Percentiles rank a stretch among this genome's conserved stretches.
Conservation (phyloP, 2,329 filamentous ascomycete species). For the Claviceps sp. region DNA sequence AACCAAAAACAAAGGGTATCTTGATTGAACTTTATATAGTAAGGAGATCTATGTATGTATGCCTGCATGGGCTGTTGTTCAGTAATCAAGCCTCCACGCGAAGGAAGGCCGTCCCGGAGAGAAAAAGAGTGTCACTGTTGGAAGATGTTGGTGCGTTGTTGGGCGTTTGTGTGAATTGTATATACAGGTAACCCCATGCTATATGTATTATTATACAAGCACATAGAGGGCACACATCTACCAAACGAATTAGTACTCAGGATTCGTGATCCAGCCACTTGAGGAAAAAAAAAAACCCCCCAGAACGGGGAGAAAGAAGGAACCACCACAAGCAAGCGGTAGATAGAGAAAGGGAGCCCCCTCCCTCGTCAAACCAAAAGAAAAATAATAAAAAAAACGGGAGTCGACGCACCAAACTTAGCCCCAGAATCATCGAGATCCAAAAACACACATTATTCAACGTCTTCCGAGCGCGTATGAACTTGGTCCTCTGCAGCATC, state of each 20-base stretch:
- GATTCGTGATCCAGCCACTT: background rate
- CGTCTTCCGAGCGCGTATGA: constrained; percentile 59
- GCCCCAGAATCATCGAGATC: constrained; percentile 78
- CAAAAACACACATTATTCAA: constrained; percentile 87
- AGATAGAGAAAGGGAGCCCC: background rate
- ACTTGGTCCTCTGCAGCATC: constrained; percentile 71
- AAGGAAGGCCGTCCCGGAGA: too few relatives aligned
- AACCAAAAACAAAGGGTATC: too few relatives aligned
- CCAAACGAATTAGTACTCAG: constrained; percentile 7
- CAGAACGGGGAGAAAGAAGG: background rate
- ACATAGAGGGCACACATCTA: constrained; percentile 43
- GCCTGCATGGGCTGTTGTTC: too few relatives aligned
- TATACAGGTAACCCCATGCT: background rate
- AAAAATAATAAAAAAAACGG: background rate
- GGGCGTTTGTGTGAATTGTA: background rate
- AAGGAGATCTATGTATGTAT: too few relatives aligned
- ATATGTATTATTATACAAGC: constrained; percentile 22
- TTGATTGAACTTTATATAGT: too few relatives aligned
- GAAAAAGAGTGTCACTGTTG: too few relatives aligned
- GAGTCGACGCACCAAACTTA: constrained; percentile 54
- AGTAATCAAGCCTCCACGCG: too few relatives aligned
- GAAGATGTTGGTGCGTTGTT: background rate
- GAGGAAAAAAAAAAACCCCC: background rate
- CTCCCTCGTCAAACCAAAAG: too few relatives aligned
- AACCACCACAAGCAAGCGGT: too few relatives aligned